Conservation (phyloP, 129 eudicot species). For the Sambucus nigra region DNA sequence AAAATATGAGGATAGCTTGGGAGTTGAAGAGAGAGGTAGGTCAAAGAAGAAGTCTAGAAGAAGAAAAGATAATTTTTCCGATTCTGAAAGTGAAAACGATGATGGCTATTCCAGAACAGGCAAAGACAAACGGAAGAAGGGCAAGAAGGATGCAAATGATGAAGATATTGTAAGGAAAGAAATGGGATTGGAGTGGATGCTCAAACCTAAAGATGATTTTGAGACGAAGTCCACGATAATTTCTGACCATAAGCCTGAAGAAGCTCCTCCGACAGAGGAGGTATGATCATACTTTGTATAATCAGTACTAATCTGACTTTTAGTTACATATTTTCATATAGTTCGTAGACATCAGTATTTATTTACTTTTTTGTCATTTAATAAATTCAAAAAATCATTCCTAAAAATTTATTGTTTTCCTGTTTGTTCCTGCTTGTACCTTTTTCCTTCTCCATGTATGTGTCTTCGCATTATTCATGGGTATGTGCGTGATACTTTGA, state of each 20-base stretch:
- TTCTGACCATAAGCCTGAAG: conserved; percentile 28
- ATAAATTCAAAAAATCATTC: no score
- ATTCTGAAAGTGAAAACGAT: conserved; percentile 21
- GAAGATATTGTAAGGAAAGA: conserved; percentile 47
- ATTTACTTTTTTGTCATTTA: background rate
- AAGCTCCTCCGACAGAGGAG: conserved; percentile 48
- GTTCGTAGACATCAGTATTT: background rate
- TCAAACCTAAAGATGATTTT: conserved; percentile 47
- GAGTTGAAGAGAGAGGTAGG: conserved; percentile 16
- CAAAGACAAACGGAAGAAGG: conserved; percentile 11
- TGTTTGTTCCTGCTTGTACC: no score
- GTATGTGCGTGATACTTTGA: no score
- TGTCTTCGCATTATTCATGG: no score
- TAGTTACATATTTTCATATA: background rate
- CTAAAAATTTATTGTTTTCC: background rate
- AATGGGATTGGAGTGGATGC: conserved; percentile 94
- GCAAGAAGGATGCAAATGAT: conserved; percentile 9
- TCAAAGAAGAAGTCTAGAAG: conserved; percentile 36
- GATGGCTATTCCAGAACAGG: conserved; percentile 16
- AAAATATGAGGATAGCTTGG: conserved; percentile 13
- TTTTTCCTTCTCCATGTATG: no score
- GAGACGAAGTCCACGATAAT: conserved; percentile 20
- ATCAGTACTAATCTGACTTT: background rate
- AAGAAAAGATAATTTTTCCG: conserved; percentile 30
- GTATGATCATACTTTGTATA: conserved; percentile 25